Percentiles rank a stretch among this genome's conserved stretches.
Evolutionary conservation across 176 grass and related monocot genomes (phyloP).

Genomic region (Metroxylon sagu): DNA sequence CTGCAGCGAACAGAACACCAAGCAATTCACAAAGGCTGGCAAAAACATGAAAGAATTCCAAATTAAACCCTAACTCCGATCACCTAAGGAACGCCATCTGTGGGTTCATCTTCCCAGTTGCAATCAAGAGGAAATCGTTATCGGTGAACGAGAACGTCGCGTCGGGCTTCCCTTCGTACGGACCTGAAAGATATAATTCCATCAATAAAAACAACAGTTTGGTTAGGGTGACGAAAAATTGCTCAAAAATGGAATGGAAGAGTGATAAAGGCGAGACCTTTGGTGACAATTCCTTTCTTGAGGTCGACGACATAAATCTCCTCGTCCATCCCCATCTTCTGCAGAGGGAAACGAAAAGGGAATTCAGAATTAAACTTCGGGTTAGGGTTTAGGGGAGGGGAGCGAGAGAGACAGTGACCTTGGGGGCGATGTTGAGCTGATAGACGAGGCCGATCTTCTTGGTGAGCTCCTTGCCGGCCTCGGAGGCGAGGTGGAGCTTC

Average conservation of each 20-base stretch:
- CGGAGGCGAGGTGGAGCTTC: constrained; percentile 59
- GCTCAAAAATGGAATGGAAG: not conserved
- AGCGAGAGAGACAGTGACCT: constrained; percentile 20
- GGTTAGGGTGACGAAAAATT: not conserved
- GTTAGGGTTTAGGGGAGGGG: not conserved
- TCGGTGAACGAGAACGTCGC: constrained; percentile 81
- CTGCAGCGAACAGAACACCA: constrained; percentile 17
- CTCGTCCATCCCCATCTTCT: constrained; percentile 79
- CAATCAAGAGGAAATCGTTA: constrained; percentile 64
- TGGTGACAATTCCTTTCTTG: constrained; percentile 73
- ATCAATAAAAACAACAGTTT: too few relatives aligned
- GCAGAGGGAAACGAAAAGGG: constrained; percentile 3
- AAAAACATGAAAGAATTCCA: too few relatives aligned
- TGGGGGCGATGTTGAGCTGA: constrained; percentile 81
- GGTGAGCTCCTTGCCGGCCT: constrained; percentile 51
- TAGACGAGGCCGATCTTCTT: constrained; percentile 76
- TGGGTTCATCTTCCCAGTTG: constrained; percentile 63
- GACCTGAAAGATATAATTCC: constrained; percentile 29
- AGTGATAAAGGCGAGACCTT: constrained; percentile 28
- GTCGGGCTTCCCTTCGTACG: constrained; percentile 68
- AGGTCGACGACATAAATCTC: constrained; percentile 91
- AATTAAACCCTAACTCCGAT: not conserved
- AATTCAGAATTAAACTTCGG: not conserved
- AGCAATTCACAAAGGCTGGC: too few relatives aligned
- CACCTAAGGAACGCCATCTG: constrained; percentile 80